Percentiles rank a stretch among this genome's conserved stretches.
These are phyloP conservation scores for Scedosporium minutisporum DNA, from an alignment of 2,329 filamentous ascomycete species.

Conservation along the genomic window DNA sequence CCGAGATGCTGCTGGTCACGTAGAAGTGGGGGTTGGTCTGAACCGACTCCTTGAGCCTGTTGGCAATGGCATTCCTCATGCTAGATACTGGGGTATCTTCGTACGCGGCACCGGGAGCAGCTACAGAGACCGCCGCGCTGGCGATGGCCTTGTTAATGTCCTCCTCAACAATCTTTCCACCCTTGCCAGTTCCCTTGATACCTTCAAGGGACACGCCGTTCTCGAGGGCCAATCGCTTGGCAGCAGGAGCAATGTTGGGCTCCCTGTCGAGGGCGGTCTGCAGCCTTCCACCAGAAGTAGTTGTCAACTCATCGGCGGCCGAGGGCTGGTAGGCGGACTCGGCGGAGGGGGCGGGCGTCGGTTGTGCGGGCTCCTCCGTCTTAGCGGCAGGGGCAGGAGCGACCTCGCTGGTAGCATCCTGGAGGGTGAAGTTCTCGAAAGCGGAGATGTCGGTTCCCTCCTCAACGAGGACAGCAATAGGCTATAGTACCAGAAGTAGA, in stretches of 20 bases:
- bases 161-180: conserved; percentile 80
- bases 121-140: conserved; percentile 38
- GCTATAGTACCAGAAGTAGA: conserved; percentile 41
- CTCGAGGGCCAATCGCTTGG: conserved; percentile 75
- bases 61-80: conserved; percentile 98
- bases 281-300: conserved; percentile 65
- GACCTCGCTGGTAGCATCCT: conserved; percentile 80
- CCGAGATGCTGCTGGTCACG: conserved; percentile 82
- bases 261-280: conserved; percentile 78
- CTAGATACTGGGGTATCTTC: conserved; percentile 76
- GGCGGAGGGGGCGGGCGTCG: conserved; percentile 25
- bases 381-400: conserved; percentile 55
- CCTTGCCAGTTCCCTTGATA: conserved; percentile 79
- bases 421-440: conserved; percentile 79
- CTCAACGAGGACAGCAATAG: conserved; percentile 90
- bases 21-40: conserved; percentile 98
- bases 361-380: conserved; percentile 55
- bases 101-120: conserved; percentile 55
- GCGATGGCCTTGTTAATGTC: conserved; percentile 83
- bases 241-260: conserved; percentile 61
- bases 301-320: conserved; percentile 15
- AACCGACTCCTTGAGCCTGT: conserved; percentile 78
- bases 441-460: conserved; percentile 79
- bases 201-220: conserved; percentile 67
- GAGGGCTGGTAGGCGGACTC: conserved; percentile 55